A percentile compares a stretch with the other conserved stretches of the same genome.
phyloP scores from a whole-genome alignment of 345 rosid genomes.

The Ceriops decandra region DNA sequence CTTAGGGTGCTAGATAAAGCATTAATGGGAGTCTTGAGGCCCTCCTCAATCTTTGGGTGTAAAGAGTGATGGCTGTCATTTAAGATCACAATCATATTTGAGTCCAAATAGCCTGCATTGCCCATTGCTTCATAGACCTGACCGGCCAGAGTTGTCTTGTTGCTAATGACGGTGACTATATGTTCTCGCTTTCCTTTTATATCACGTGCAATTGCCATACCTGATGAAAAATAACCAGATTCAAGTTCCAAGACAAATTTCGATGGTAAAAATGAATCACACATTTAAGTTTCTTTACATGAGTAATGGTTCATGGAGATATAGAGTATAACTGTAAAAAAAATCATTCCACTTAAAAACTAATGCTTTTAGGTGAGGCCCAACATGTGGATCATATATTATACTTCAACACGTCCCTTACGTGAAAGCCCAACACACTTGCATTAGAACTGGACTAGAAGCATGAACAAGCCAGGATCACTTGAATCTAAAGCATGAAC shows the following conservation, averaged over 20 bases:
- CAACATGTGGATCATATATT: no score
- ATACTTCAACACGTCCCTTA: no score
- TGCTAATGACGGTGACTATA: conserved; percentile 69
- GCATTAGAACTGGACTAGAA: no score
- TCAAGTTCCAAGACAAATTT: conserved; percentile 7
- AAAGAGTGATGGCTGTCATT: conserved; percentile 80
- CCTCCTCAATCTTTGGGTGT: conserved; percentile 68
- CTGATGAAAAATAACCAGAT: conserved; percentile 30
- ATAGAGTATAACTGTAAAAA: not conserved
- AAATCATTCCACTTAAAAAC: no score
- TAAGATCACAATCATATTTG: conserved; percentile 81
- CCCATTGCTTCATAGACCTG: conserved; percentile 96
- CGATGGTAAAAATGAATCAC: not conserved
- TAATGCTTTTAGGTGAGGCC: no score
- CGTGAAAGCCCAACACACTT: no score
- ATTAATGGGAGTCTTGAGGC: conserved; percentile 67
- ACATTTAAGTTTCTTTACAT: not conserved
- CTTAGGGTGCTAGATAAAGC: conserved; percentile 79
- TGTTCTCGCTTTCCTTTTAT: conserved; percentile 76
- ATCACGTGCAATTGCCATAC: conserved; percentile 92
- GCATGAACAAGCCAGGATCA: no score
- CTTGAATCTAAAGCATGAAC: no score
- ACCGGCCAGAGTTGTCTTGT: conserved; percentile 79
- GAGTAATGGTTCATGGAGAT: not conserved
- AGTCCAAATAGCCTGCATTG: conserved; percentile 89